Conservation (phyloP, 2,329 filamentous ascomycete genomes). For the Berkeleyomyces rouxiae region DNA sequence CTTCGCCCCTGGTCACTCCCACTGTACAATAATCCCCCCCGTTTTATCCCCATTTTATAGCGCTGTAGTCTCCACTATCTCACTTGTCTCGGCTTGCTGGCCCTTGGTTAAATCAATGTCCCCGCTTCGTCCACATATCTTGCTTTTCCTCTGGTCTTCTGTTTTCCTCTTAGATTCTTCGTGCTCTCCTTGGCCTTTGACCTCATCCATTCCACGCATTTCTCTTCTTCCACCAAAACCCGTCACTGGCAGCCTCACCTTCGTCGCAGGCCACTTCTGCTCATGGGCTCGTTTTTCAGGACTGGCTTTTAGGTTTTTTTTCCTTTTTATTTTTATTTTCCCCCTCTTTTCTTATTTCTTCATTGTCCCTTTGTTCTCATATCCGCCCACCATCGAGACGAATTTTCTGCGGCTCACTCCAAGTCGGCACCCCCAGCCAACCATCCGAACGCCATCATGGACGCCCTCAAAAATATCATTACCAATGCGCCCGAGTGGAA, state of each 20-base stretch:
- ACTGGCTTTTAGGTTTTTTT: background rate
- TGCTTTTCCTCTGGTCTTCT: background rate
- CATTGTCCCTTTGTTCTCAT: background rate
- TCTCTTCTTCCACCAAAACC: background rate
- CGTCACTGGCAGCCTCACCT: no score
- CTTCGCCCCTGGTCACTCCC: background rate
- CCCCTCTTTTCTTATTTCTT: background rate
- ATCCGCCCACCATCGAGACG: background rate
- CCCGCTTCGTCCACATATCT: background rate
- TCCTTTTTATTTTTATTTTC: background rate
- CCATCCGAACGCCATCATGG: constrained; percentile 26
- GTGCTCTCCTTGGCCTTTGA: background rate
- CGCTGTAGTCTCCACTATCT: background rate
- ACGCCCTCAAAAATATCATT: constrained; percentile 38
- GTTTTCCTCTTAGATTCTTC: background rate
- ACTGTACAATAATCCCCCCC: background rate
- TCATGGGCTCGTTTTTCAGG: no score
- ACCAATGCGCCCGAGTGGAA: constrained; percentile 44
- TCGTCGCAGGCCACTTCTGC: no score
- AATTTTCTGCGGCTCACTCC: background rate
- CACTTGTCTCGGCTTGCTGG: background rate
- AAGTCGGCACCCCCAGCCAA: background rate
- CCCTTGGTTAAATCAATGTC: background rate
- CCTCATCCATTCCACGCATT: background rate
- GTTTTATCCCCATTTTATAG: background rate